Base-by-base conservation (phyloP, 1,139 yeast species). In the Geotrichum bryndzae region DNA sequence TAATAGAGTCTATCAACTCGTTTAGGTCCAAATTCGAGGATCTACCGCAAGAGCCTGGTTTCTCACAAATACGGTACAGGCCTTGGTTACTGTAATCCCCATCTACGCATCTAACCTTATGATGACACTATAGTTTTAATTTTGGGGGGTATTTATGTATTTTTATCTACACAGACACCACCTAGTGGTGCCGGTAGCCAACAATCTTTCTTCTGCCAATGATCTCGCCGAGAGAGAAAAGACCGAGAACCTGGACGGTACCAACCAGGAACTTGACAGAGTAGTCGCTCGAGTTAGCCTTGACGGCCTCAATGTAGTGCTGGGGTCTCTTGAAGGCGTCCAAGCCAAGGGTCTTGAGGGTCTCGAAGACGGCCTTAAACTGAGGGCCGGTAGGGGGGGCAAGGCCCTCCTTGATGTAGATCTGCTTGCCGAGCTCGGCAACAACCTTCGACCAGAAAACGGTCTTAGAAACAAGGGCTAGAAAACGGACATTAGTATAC, bases 181-280 rank as follows among this genome's bases (percentile, higher is more conserved):
- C 22, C 46, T 61, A 57, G 58, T 61, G 54, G 53, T 61, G 61
- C 53, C 48, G 89, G 83, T 91, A 91, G 69, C 97, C 97, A 73
- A 90, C 87, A 66, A 91, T 71, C 73, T 87, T 73, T 81, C 99
- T 89, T 84, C 99, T 91, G 73, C 99, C 99, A 73, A 94, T 83
- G 69, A 92, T 86, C 82, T 94, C 99, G 74, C 99, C 99, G 59
- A 94, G 81, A 38, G 97, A 86, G 79, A 91, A 94, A 77, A 91
- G 84, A 66, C 97, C 99, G 68, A 90, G 81, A 66, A 94, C 79
- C 78, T 94, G 99, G 69, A 91, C 80, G 69, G 87, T 86, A 76
- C 85, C 86, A 61, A 92, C 86, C 69, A 88, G 87, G 73, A 83
- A 90, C 79, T 84, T 86, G 71, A 84, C 78, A 67, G 81, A 81